A percentile compares a stretch with the other conserved stretches of the same genome.
phyloP scores from a whole-genome alignment of 108 stramenopile genomes.

The Discostella stelligeroides region DNA sequence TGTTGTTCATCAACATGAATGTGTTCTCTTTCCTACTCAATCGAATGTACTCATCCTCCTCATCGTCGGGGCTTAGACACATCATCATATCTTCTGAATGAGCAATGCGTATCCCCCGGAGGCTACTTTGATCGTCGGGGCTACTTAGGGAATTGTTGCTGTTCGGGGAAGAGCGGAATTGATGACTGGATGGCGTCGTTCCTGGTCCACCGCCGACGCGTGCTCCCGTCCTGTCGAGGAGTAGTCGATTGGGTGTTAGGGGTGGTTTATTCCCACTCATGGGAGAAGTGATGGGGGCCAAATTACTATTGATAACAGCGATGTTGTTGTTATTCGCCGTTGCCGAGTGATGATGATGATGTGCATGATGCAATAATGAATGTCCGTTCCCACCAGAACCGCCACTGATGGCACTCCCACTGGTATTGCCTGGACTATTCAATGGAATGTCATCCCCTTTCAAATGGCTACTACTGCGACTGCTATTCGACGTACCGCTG shows the following conservation, averaged over 20 bases:
- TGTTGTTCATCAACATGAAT: not conserved
- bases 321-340: too few relatives aligned
- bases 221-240: not conserved
- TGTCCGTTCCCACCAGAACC: too few relatives aligned
- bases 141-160: not conserved
- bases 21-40: conserved; percentile 43
- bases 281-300: conserved; percentile 19
- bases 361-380: too few relatives aligned
- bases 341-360: too few relatives aligned
- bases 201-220: not conserved
- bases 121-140: conserved; percentile 18
- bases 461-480: too few relatives aligned
- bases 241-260: conserved; percentile 31
- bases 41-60: conserved; percentile 76
- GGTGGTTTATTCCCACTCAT: conserved; percentile 46
- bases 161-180: not conserved
- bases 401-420: too few relatives aligned
- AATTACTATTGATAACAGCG: not conserved
- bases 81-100: conserved; percentile 21
- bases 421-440: too few relatives aligned
- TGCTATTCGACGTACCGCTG: not conserved
- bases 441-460: too few relatives aligned
- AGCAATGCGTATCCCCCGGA: conserved; percentile 18
- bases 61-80: conserved; percentile 70
- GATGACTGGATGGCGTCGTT: not conserved